Conservation (phyloP, 176 grass and related monocot species). For the Carex parvula region DNA sequence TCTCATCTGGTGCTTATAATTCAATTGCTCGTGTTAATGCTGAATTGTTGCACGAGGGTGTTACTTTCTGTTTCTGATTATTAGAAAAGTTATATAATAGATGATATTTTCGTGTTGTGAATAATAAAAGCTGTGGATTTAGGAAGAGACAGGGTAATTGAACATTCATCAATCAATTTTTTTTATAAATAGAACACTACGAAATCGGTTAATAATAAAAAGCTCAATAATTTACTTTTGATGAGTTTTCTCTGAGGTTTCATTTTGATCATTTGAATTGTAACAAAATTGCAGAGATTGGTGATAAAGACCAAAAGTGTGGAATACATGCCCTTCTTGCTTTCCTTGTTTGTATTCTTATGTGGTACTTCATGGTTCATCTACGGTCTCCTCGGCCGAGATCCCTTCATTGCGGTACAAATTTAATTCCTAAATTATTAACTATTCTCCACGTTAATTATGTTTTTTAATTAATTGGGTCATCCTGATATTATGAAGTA, state of each 20-base stretch:
- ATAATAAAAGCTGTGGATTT: background rate
- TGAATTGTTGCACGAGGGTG: background rate
- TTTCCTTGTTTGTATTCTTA: conserved; percentile 85
- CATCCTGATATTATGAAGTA: background rate
- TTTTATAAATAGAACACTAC: background rate
- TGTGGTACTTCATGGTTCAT: conserved; percentile 98
- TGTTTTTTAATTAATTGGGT: background rate
- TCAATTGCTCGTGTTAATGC: background rate
- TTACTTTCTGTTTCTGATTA: background rate
- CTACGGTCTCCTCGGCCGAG: conserved; percentile 77
- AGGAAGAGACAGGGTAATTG: background rate
- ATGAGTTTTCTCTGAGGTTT: background rate
- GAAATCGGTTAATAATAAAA: background rate
- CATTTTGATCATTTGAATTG: background rate
- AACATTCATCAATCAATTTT: background rate
- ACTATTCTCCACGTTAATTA: background rate
- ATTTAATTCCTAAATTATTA: background rate
- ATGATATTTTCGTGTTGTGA: background rate
- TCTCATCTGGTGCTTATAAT: background rate
- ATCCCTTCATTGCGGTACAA: conserved; percentile 76
- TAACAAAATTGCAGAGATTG: conserved; percentile 55
- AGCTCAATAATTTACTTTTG: background rate
- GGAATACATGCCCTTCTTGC: conserved; percentile 97
- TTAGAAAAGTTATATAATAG: background rate
- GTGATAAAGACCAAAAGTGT: conserved; percentile 99